Evolutionary conservation across 1,139 yeast species (phyloP).

Genomic region (Geotrichum carabidarum): DNA sequence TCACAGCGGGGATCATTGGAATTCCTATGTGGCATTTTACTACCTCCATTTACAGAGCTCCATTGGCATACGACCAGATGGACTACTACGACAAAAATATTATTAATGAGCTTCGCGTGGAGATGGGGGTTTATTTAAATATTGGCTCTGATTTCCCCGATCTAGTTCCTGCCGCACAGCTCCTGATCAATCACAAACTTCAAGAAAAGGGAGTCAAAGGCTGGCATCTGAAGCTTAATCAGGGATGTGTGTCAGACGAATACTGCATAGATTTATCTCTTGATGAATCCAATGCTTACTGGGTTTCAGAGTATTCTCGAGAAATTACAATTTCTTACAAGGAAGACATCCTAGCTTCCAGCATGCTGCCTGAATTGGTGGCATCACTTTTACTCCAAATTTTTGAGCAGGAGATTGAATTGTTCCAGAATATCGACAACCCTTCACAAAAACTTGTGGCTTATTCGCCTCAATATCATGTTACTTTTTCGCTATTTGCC

Average conservation of each 20-base stretch:
- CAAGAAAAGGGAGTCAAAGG: conserved; percentile 27
- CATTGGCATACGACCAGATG: conserved; percentile 57
- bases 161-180: conserved; percentile 44
- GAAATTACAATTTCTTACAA: conserved; percentile 48
- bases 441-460: conserved; percentile 29
- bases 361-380: conserved; percentile 57
- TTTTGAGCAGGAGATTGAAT: conserved; percentile 46
- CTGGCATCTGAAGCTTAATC: conserved; percentile 23
- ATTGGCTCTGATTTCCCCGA: conserved; percentile 40
- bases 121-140: conserved; percentile 54
- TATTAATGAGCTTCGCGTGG: conserved; percentile 40
- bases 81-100: conserved; percentile 40
- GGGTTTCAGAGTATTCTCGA: conserved; percentile 37
- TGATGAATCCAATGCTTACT: conserved; percentile 35
- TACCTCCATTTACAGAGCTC: conserved; percentile 71
- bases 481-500: conserved; percentile 58
- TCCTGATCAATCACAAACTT: conserved; percentile 37
- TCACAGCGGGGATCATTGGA: conserved; percentile 53
- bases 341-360: conserved; percentile 47
- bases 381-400: conserved; percentile 55
- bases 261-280: conserved; percentile 30
- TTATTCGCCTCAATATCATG: conserved; percentile 59
- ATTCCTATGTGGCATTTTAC: conserved; percentile 67
- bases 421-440: conserved; percentile 24
- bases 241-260: conserved; percentile 11